Evolutionary conservation across 2,329 filamentous ascomycete species (phyloP), one percentile per base, ranked within the genome.

Genomic region (Rosellinia necatrix): DNA sequence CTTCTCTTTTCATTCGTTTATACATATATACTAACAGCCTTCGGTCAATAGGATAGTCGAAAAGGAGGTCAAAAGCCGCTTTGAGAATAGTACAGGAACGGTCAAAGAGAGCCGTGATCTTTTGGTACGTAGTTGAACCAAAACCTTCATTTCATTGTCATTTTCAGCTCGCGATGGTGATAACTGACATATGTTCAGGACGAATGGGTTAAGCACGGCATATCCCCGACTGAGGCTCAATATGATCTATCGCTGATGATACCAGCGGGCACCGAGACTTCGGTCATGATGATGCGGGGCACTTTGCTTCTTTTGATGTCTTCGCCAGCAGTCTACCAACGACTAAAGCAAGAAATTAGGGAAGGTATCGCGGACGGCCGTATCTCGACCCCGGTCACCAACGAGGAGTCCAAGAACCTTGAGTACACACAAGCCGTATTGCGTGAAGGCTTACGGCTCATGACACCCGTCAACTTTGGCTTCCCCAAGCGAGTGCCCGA

Each of bases 211-310:
- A 37, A 44, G 13, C 27, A 48, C 8, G 54, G 54, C 6, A 13
- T 58, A 24, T 6, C 53, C 2, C 17, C 44, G n/a, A 21, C 12
- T 5, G 53, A 58, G 24, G 58, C 53, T n/a, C 53, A 58, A 15
- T 13, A 35, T 3, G 58, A 60, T 27, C 49, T 58, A 21, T n/a
- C 58, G 5, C 19, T 60, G 15, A n/a, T 53, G 6, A 6, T 60
- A 3, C 58, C 58, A 42, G 64, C 61, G 7, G 58, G 63, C 5
- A 25, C 57, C 7, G 63, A 65, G 21, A 64, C 59, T 2, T 46
- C 51, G 17, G 46, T 54, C 13, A 54, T 49, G 22, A 53, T 52
- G n/a, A 57, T 63, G 22, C 38, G 60, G 7, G 57, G 59, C 9
- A 59, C 55, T 1, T 29, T 65, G 12, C 38, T 65, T 2, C 53